Percentiles rank a stretch among this genome's conserved stretches.
These are phyloP conservation scores for Arxiozyma slooffiae DNA, from an alignment of 1,139 yeast genomes.

Conservation along the genomic window DNA sequence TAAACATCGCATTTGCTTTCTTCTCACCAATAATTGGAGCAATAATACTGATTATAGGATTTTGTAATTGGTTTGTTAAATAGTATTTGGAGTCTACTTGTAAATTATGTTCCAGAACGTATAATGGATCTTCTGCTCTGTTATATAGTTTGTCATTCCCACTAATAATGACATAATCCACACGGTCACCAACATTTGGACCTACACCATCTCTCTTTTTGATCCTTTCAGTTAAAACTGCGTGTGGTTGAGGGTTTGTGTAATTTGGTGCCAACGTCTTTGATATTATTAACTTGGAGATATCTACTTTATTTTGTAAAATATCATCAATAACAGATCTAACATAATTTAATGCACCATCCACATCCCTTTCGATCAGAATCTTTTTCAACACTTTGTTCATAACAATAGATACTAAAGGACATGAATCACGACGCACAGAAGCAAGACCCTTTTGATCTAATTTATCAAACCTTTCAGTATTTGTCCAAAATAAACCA, in stretches of 20 bases:
- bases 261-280: constrained; percentile 89
- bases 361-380: constrained; percentile 82
- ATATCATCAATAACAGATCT: constrained; percentile 84
- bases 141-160: constrained; percentile 86
- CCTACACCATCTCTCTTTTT: constrained; percentile 94
- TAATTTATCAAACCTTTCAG: constrained; percentile 87
- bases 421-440: constrained; percentile 94
- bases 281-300: constrained; percentile 88
- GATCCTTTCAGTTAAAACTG: constrained; percentile 93
- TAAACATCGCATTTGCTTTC: constrained; percentile 65
- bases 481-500: constrained; percentile 90
- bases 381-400: constrained; percentile 82
- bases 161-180: constrained; percentile 88
- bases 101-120: constrained; percentile 79
- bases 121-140: constrained; percentile 93
- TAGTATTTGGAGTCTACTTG: constrained; percentile 95
- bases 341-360: constrained; percentile 75
- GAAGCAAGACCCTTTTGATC: constrained; percentile 98
- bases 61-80: constrained; percentile 82
- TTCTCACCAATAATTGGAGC: constrained; percentile 89
- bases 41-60: constrained; percentile 87
- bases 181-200: constrained; percentile 95
- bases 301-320: constrained; percentile 81
- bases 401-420: constrained; percentile 87
- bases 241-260: constrained; percentile 95